Evolutionary conservation across 768 basidiomycete species (phyloP), one percentile per base, ranked within the genome.

Genomic region (Chalciporus piperatus): DNA sequence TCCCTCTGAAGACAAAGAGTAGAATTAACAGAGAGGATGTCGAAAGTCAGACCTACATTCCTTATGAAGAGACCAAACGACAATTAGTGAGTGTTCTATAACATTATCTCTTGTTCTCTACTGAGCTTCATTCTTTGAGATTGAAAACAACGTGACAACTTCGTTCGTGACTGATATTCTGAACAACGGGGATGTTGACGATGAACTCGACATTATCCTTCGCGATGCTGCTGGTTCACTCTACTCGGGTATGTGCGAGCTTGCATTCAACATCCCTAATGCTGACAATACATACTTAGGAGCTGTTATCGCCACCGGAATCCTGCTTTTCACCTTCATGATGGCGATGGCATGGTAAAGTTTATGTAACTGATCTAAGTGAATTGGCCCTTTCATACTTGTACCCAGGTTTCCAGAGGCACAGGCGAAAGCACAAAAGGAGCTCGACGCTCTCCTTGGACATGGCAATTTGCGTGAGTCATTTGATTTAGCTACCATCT

Each of bases 201-300:
- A 41, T 11, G 49, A 50, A 25, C 19, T 50, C 25, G 49, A 50
- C 1, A 28, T 50, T n/a, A 28, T 50, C 14, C 42, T 50, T 37
- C 49, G 49, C 33, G 49, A 50, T 17, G 49, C 49, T 4, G 49
- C 49, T 20, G 49, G 49, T 12, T 50, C 49, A n/a, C 49, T 50
- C 17, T 50, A 50, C 17, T 50, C 49, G 16, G 49, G 49, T 50
- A 27, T 37, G 32, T 37, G 25, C 6, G 9, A 13, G 17, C 19
- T 16, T 5, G 9, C 5, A 11, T 27, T 35, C 14, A 13, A 11
- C 6, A 32, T 5, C 30, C 8, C 10, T 10, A 10, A 32, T 4
- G 13, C 7, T 43, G 9, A 50, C 27, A n/a, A 2, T 25, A 16
- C 32, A 14, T 32, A 3, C 19, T 17, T 10, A 50, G 48, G 48